Evolutionary conservation across 768 basidiomycete genomes (phyloP), one percentile per base, ranked within the genome.

Genomic region (Trametes elegans): DNA sequence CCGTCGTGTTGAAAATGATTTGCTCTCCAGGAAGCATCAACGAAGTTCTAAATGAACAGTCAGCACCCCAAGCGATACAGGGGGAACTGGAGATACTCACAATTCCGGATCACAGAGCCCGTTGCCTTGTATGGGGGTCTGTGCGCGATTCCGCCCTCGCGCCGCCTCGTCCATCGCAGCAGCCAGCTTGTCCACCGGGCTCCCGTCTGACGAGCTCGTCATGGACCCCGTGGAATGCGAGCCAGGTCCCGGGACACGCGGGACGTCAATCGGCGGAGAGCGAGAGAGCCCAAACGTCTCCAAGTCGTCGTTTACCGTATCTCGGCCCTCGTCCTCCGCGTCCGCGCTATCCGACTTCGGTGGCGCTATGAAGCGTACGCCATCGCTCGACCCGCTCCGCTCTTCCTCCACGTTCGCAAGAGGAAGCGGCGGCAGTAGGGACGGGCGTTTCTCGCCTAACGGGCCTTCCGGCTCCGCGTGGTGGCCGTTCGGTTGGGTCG

Each of bases 41-140:
- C 5, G 73, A 68, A 7, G 64, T 62, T 57, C 76, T 76, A 43
- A 8, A 18, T 38, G 11, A 13, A 21, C 23, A 5, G 29, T 46
- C 23, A 46, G 45, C 19, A 11, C 9, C 31, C n/a, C 5, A 35
- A 13, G 2, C 19, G 13, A 7, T 28, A 29, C 19, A 14, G 3
- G 26, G 2, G 14, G 26, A 21, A 28, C 31, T 21, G 10, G 11
- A 28, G 10, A 42, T 46, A 61, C 79, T 58, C 57, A 84, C 84
- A 79, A 76, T 62, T 81, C 74, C 13, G 70, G 65, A 23, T 78
- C 70, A 5, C 55, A 16, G 27, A 66, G 61, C 2, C 73, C 75
- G 62, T 80, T 76, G 19, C 77, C 76, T 50, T 82, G 79, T 16
- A 84, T 70, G 9, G 84, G 81, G 16, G 83, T 83, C 60, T 77